A percentile compares a stretch with the other conserved stretches of the same genome.
Conservation (phyloP, 192 early-diverging fungal species). For the Spinellus fusiger region DNA sequence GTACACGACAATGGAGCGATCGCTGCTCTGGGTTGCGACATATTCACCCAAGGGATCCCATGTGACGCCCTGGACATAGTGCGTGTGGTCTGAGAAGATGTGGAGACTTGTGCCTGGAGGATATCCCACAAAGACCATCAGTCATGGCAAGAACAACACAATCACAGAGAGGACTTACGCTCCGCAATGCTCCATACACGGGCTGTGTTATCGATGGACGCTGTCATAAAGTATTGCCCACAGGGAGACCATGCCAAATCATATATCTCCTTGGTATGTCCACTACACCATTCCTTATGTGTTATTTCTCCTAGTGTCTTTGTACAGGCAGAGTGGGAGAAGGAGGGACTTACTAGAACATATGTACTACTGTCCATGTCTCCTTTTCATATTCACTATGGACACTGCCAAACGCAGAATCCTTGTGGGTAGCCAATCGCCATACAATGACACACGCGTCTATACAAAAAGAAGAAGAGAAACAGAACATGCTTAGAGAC, state of each 20-base stretch:
- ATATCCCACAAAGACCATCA: too few species aligned
- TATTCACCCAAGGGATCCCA: conserved; percentile 91
- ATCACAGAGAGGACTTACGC: conserved; percentile 36
- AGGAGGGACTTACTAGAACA: conserved; percentile 51
- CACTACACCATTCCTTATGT: conserved; percentile 31
- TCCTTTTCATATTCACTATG: conserved; percentile 52
- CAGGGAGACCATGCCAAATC: conserved; percentile 93
- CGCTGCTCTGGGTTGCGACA: conserved; percentile 89
- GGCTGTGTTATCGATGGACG: conserved; percentile 82
- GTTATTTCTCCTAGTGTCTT: not conserved
- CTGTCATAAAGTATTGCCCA: conserved; percentile 74
- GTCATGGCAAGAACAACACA: not conserved
- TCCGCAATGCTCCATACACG: conserved; percentile 78
- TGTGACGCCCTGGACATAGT: conserved; percentile 94
- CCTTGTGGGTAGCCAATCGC: conserved; percentile 57
- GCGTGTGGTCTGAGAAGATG: conserved; percentile 74
- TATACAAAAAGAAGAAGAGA: conserved; percentile 15
- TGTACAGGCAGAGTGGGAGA: too few species aligned
- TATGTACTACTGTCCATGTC: conserved; percentile 63
- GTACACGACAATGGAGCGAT: conserved; percentile 50
- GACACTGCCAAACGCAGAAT: conserved; percentile 23
- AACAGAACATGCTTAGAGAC: not conserved
- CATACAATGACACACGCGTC: conserved; percentile 87
- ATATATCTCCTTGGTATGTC: conserved; percentile 77
- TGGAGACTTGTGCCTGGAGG: conserved; percentile 64